Conservation (phyloP, 257 asterid genomes). For the Lantana camara region DNA sequence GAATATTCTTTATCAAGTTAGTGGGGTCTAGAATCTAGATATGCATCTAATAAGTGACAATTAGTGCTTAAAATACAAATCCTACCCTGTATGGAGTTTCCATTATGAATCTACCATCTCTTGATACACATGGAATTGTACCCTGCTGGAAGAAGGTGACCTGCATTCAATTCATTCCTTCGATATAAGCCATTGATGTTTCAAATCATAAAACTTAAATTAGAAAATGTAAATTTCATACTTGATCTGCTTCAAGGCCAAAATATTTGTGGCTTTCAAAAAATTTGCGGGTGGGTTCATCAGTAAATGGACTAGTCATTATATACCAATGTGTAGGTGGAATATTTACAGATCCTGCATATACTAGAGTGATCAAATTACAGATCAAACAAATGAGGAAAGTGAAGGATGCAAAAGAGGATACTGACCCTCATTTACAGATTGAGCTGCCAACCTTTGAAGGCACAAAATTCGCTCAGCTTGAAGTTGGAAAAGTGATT, state of each 20-base stretch:
- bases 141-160: slow-evolving; percentile 97
- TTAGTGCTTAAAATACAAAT: slow-evolving; percentile 11
- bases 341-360: slow-evolving; percentile 55
- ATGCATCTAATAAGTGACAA: background rate
- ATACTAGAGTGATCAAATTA: slow-evolving; percentile 30
- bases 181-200: slow-evolving; percentile 29
- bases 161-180: slow-evolving; percentile 50
- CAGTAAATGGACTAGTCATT: slow-evolving; percentile 99
- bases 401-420: slow-evolving; percentile 16
- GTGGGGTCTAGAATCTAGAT: slow-evolving; percentile 1
- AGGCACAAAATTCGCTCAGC: slow-evolving; percentile 91
- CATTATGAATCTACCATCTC: slow-evolving; percentile 91
- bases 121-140: slow-evolving; percentile 93
- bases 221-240: slow-evolving; percentile 33
- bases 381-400: slow-evolving; percentile 23
- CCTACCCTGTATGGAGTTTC: slow-evolving; percentile 90
- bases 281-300: slow-evolving; percentile 80
- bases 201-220: slow-evolving; percentile 19
- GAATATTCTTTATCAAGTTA: no score
- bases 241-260: slow-evolving; percentile 96
- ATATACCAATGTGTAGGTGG: slow-evolving; percentile 89
- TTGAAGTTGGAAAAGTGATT: slow-evolving; percentile 96
- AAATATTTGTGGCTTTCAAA: slow-evolving; percentile 87
- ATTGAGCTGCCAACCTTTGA: slow-evolving; percentile 83
- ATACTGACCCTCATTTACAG: slow-evolving; percentile 71